Percentiles rank a stretch among this genome's conserved stretches.
phyloP scores from a whole-genome alignment of 1,284 basidiomycete species.

The Tilletia caries region DNA sequence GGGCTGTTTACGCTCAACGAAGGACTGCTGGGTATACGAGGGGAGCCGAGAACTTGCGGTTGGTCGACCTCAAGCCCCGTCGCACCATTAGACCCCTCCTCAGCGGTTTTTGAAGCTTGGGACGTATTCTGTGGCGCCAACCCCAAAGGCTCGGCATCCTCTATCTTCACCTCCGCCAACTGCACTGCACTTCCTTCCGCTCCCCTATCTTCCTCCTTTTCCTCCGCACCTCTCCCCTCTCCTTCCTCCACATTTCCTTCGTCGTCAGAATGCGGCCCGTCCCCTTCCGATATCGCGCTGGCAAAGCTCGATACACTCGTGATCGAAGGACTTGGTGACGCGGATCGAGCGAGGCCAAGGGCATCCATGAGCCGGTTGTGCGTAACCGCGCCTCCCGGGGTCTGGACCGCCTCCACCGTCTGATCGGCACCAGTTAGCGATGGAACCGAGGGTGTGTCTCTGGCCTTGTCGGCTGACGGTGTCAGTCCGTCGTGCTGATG shows the following conservation, averaged over 20 bases:
- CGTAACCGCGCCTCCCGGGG: background rate
- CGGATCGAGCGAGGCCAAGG: slow-evolving; percentile 1
- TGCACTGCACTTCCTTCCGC: background rate
- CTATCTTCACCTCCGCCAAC: background rate
- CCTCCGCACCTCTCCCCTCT: background rate
- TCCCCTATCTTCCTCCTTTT: background rate
- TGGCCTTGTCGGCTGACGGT: too few species aligned
- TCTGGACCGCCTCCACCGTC: too few species aligned
- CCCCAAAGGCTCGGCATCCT: background rate
- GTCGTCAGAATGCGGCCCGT: background rate
- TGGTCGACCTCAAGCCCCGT: background rate
- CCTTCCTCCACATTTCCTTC: too few species aligned
- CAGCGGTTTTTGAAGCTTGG: too few species aligned
- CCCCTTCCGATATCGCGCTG: slow-evolving; percentile 6
- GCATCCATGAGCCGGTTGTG: slow-evolving; percentile 2
- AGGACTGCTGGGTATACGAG: background rate
- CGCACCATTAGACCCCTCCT: too few species aligned
- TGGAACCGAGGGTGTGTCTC: too few species aligned
- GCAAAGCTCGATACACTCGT: slow-evolving; percentile 6
- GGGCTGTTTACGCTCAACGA: background rate
- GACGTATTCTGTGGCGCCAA: background rate
- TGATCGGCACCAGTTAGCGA: too few species aligned
- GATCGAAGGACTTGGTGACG: background rate
- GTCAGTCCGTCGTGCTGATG: too few species aligned
- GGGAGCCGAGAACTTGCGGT: background rate